Percentiles rank a stretch among this genome's conserved stretches.
Conservation (phyloP, 1,284 basidiomycete species). For the Exsudoporus floridanus region DNA sequence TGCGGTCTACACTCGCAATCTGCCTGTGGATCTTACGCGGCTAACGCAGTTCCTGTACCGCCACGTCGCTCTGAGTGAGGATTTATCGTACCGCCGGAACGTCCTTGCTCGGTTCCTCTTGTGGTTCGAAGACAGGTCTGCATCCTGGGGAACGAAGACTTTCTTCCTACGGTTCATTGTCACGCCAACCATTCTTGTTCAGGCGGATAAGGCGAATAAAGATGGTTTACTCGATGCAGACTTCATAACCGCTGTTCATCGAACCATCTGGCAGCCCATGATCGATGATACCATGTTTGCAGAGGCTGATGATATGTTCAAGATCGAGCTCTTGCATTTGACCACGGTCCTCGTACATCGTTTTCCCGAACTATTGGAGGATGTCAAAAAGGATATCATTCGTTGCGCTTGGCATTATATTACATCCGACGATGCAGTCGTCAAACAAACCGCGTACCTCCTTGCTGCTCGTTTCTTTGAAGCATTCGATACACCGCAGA, state of each 20-base stretch:
- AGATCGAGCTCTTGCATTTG: slow-evolving; percentile 89
- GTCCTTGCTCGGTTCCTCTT: slow-evolving; percentile 84
- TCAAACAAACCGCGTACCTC: slow-evolving; percentile 93
- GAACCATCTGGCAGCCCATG: slow-evolving; percentile 80
- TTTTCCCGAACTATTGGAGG: slow-evolving; percentile 75
- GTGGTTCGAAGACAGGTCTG: slow-evolving; percentile 73
- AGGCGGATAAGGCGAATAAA: slow-evolving; percentile 59
- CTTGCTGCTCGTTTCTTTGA: slow-evolving; percentile 95
- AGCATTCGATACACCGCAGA: slow-evolving; percentile 86
- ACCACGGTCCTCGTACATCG: slow-evolving; percentile 89
- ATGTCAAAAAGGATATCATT: slow-evolving; percentile 92
- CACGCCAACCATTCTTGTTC: slow-evolving; percentile 85
- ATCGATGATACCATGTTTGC: slow-evolving; percentile 56
- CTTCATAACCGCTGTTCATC: slow-evolving; percentile 70
- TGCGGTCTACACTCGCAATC: slow-evolving; percentile 78
- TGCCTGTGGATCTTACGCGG: slow-evolving; percentile 80
- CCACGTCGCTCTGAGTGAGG: slow-evolving; percentile 72
- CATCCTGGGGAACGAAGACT: slow-evolving; percentile 80
- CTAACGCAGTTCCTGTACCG: slow-evolving; percentile 89
- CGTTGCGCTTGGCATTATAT: slow-evolving; percentile 94
- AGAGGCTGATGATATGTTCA: slow-evolving; percentile 77
- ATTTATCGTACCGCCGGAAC: slow-evolving; percentile 73
- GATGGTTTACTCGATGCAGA: slow-evolving; percentile 68
- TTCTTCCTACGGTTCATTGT: slow-evolving; percentile 85
- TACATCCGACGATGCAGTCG: slow-evolving; percentile 82